Evolutionary conservation across 2,329 filamentous ascomycete genomes (phyloP).

Genomic region (Cladosporium velox): DNA sequence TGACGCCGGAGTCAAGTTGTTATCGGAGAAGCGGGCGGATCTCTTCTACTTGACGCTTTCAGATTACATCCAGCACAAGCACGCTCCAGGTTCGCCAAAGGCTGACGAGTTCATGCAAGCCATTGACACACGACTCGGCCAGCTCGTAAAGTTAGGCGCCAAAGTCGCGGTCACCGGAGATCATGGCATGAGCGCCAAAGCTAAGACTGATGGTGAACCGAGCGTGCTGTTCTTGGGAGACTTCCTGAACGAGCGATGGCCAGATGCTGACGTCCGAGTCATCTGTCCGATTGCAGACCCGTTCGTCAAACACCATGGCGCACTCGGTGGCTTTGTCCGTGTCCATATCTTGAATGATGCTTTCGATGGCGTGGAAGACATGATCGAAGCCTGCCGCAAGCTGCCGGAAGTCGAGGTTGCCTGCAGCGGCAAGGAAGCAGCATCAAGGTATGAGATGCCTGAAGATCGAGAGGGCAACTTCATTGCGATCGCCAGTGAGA

Average conservation of each 20-base stretch:
- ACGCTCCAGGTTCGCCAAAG: constrained; percentile 41
- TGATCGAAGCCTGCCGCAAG: constrained; percentile 35
- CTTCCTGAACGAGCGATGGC: constrained; percentile 38
- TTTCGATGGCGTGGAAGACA: constrained; percentile 28
- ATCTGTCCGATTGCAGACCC: constrained; percentile 50
- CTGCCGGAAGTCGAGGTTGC: constrained; percentile 41
- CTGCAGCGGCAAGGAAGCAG: constrained; percentile 38
- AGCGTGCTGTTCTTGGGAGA: constrained; percentile 47
- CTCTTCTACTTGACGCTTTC: constrained; percentile 49
- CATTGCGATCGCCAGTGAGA: constrained; percentile 41
- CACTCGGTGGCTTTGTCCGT: constrained; percentile 46
- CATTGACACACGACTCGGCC: constrained; percentile 40
- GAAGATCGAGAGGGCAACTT: constrained; percentile 46
- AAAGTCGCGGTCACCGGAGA: constrained; percentile 46
- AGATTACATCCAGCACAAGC: constrained; percentile 50
- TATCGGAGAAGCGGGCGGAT: constrained; percentile 44
- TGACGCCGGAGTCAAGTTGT: constrained; percentile 46
- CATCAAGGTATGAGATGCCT: constrained; percentile 42
- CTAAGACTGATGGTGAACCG: constrained; percentile 37
- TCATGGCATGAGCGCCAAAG: constrained; percentile 49
- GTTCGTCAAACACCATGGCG: constrained; percentile 48
- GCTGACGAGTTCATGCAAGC: constrained; percentile 43
- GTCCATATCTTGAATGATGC: constrained; percentile 39
- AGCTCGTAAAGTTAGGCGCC: constrained; percentile 39
- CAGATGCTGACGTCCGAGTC: constrained; percentile 38